Evolutionary conservation across 139 green algal genomes (phyloP).

Genomic region (Pedinophyceae sp.): DNA sequence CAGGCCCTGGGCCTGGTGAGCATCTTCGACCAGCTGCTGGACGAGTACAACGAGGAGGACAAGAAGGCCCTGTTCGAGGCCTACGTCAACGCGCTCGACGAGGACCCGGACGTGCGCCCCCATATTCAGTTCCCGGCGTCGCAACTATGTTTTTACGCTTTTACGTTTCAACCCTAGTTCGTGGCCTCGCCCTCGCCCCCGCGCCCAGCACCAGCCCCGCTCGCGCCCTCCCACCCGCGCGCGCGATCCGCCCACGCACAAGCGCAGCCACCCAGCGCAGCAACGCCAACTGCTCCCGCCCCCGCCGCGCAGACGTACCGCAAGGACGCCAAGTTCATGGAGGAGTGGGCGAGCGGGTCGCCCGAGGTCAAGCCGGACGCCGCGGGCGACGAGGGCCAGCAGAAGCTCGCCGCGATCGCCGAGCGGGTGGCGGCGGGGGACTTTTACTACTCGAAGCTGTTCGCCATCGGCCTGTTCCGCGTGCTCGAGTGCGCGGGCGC

Average conservation of each 20-base stretch:
- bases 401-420: slow-evolving; percentile 42
- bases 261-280: too few species aligned
- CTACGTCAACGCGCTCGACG: slow-evolving; percentile 56
- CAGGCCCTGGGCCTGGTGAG: slow-evolving; percentile 69
- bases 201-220: too few species aligned
- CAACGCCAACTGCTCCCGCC: too few species aligned
- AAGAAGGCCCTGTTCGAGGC: slow-evolving; percentile 47
- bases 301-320: too few species aligned
- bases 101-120: slow-evolving; percentile 58
- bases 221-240: too few species aligned
- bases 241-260: too few species aligned
- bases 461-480: slow-evolving; percentile 82
- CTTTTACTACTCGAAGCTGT: slow-evolving; percentile 81
- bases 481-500: slow-evolving; percentile 44
- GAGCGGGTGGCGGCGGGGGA: slow-evolving; percentile 18
- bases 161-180: too few species aligned
- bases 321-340: slow-evolving; percentile 34
- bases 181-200: too few species aligned
- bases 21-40: slow-evolving; percentile 79
- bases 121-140: too few species aligned
- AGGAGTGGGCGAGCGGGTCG: slow-evolving; percentile 23
- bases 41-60: slow-evolving; percentile 19
- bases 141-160: too few species aligned
- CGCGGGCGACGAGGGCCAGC: slow-evolving; percentile 33
- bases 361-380: slow-evolving; percentile 28